Conservation (phyloP, 768 basidiomycete genomes). For the Kwoniella shandongensis region DNA sequence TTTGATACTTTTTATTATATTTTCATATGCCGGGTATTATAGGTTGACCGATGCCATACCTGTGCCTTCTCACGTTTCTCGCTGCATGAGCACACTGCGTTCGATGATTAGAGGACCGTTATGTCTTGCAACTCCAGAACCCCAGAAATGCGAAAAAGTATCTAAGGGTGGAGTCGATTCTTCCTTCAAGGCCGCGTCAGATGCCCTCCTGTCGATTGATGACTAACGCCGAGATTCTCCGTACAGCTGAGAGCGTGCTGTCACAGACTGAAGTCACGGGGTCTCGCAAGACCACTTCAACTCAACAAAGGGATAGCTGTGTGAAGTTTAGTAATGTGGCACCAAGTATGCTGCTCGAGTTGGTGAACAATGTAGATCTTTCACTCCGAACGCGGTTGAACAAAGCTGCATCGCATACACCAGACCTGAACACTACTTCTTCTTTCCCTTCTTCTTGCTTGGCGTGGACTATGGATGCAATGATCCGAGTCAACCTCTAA, state of each 20-base stretch:
- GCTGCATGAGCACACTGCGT: too few relatives aligned
- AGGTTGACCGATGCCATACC: constrained; percentile 30
- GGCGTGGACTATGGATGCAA: constrained; percentile 25
- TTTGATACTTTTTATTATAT: constrained; percentile 23
- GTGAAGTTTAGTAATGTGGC: too few relatives aligned
- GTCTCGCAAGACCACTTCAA: not conserved
- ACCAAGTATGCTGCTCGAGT: too few relatives aligned
- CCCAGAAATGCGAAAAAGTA: not conserved
- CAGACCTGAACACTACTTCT: constrained; percentile 19
- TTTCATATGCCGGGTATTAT: constrained; percentile 23
- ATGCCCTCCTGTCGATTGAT: not conserved
- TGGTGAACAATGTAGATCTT: too few relatives aligned
- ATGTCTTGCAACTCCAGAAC: too few relatives aligned
- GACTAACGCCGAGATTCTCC: not conserved
- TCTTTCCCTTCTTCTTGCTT: constrained; percentile 49
- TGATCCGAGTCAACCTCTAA: too few relatives aligned
- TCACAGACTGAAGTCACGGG: too few relatives aligned
- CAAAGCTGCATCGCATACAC: not conserved
- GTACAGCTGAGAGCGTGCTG: too few relatives aligned
- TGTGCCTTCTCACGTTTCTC: constrained; percentile 17
- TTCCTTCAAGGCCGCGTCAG: not conserved
- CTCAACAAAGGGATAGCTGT: not conserved
- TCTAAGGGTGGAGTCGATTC: not conserved
- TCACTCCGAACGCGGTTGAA: not conserved
- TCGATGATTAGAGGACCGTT: too few relatives aligned